Percentiles rank a stretch among this genome's conserved stretches.
Conservation (phyloP, 2,329 filamentous ascomycete species). For the Xylaria digitata region DNA sequence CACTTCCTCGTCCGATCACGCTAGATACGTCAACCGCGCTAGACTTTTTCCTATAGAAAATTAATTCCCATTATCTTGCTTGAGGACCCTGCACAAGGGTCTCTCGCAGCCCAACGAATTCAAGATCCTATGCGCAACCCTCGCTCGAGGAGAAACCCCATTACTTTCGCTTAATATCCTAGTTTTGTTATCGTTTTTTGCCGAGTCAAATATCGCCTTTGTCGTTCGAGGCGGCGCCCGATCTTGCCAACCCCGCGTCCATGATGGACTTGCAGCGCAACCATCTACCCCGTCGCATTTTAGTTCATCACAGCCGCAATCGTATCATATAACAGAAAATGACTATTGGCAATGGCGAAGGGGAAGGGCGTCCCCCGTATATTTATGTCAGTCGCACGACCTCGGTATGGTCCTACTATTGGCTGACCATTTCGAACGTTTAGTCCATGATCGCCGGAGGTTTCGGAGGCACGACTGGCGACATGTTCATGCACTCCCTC, state of each 20-base stretch:
- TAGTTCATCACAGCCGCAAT: constrained; percentile 36
- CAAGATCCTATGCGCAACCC: constrained; percentile 12
- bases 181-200: not conserved
- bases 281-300: constrained; percentile 41
- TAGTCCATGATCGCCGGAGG: constrained; percentile 97
- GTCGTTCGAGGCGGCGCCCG: constrained; percentile 31
- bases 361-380: constrained; percentile 70
- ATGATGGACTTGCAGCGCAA: constrained; percentile 47
- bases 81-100: constrained; percentile 35
- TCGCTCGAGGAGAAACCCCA: constrained; percentile 1
- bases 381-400: constrained; percentile 65
- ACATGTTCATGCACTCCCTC: constrained; percentile 98
- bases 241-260: constrained; percentile 35
- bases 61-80: constrained; percentile 29
- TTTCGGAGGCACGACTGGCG: constrained; percentile 89
- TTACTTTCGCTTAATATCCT: constrained; percentile 18
- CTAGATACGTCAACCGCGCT: constrained; percentile 40
- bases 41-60: constrained; percentile 38
- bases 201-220: constrained; percentile 14
- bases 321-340: constrained; percentile 50
- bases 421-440: constrained; percentile 35
- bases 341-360: constrained; percentile 57
- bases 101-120: constrained; percentile 25
- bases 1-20: constrained; percentile 15
- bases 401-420: not conserved